Base-by-base conservation (phyloP, 495 filamentous ascomycete species). In the Penicillium cinerascens region DNA sequence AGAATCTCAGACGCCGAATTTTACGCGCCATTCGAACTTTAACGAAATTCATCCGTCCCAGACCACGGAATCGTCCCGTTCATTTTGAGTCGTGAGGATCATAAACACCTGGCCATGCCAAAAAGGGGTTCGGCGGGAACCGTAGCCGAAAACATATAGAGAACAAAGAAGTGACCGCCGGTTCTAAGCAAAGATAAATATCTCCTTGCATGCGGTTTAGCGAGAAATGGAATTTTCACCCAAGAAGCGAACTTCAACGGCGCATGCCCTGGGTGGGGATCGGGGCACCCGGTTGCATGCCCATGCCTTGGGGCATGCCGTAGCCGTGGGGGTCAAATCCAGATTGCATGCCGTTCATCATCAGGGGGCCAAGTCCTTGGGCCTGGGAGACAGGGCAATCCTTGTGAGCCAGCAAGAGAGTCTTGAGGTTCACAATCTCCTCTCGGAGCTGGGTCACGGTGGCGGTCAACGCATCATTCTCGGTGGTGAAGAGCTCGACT, bases 401-500 rank as follows among this genome's bases (percentile, higher is more conserved):
- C 65, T 98, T 98, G 68, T 98, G 93, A 2, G 92, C 91, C 6
- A 97, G 78, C 33, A 98, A 75, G 1, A 97, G 76, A 0, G 91
- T 95, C 77, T 97, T 98, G 38, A 98, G 81, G 48, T 91, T 92
- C 56, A 97, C 91, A 46, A 98, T 88, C 63, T 98, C 93, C 67
- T 97, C 93, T 33, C 92, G 83, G 1, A 98, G 75, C 52, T 85
- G 79, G 22, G 87, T 82, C 47, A 97, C 91, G 42, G 92, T 90
- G 6, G 83, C 78, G 17, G 86, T 88, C 44, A 98, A 80, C 5
- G 82, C 83, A 60, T 98, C 93, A 59, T 97, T 97, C 73, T 98
- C 93, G 4, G 78, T 83, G 36, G 83, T 89, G 63, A 88, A 97
- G 39, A 96, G 72, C 64, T 98, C 93, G 25, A 97, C 93, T 69